Percentiles rank a stretch among this genome's conserved stretches.
phyloP scores from a whole-genome alignment of 805 yeast genomes.

The Candida lessepsii region DNA sequence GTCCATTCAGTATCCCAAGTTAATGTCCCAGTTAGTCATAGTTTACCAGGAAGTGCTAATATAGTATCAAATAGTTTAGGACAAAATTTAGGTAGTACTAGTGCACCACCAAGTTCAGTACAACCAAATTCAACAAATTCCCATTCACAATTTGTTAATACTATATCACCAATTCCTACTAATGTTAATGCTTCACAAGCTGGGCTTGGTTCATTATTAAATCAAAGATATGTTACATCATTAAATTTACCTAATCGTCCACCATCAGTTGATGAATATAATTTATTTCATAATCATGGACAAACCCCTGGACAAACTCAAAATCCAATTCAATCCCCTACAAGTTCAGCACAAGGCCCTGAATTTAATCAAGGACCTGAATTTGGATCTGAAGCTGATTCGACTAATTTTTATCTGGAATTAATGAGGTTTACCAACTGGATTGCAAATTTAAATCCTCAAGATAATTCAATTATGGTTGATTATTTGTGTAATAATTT shows the following conservation, averaged over 20 bases:
- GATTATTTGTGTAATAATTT: constrained; percentile 52
- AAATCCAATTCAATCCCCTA: constrained; percentile 9
- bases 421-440: constrained; percentile 49
- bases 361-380: not conserved
- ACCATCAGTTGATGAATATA: constrained; percentile 42
- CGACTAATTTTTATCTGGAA: constrained; percentile 46
- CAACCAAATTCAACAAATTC: not conserved
- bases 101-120: constrained; percentile 2
- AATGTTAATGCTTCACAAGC: constrained; percentile 16
- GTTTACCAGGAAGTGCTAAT: not conserved
- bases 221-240: constrained; percentile 26
- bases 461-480: constrained; percentile 51
- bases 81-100: constrained; percentile 1
- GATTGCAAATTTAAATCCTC: constrained; percentile 50
- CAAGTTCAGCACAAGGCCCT: constrained; percentile 1
- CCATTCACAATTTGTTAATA: constrained; percentile 8
- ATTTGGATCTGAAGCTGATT: constrained; percentile 1
- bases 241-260: constrained; percentile 38
- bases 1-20: constrained; percentile 5
- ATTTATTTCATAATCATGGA: constrained; percentile 10
- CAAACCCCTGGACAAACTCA: constrained; percentile 9
- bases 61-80: not conserved
- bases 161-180: constrained; percentile 15
- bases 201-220: constrained; percentile 28
- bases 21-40: not conserved